Evolutionary conservation across 495 filamentous ascomycete genomes (phyloP).

Genomic region (Penicillium odoratum): DNA sequence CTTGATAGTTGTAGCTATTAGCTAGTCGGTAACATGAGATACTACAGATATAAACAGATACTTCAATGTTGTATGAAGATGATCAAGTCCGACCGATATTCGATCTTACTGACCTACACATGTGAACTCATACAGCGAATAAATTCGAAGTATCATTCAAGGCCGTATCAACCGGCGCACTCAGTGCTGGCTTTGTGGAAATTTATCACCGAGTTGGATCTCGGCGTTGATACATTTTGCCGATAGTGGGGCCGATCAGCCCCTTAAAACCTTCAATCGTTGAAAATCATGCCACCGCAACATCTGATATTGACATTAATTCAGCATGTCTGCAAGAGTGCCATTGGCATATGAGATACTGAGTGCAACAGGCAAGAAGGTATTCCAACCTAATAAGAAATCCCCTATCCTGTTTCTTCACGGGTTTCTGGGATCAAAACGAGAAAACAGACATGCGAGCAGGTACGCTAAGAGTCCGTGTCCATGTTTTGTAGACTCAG

Average conservation of each 20-base stretch:
- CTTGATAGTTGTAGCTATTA: too few relatives aligned
- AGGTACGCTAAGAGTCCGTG: constrained; percentile 52
- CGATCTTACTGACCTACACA: too few relatives aligned
- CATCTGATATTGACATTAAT: too few relatives aligned
- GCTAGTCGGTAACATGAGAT: too few relatives aligned
- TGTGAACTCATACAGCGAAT: too few relatives aligned
- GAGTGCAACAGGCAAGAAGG: background rate
- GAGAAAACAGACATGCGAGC: constrained; percentile 85
- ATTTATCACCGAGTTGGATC: background rate
- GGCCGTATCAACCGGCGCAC: too few relatives aligned
- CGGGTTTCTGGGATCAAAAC: constrained; percentile 35
- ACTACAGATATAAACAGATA: too few relatives aligned
- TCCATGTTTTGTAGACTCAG: constrained; percentile 46
- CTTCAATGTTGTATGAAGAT: too few relatives aligned
- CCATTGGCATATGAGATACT: constrained; percentile 13
- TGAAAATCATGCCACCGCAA: background rate
- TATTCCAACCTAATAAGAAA: background rate
- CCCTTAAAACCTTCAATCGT: background rate
- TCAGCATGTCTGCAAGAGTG: constrained; percentile 4
- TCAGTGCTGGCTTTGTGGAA: too few relatives aligned
- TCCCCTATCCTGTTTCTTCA: constrained; percentile 20
- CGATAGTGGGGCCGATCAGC: background rate
- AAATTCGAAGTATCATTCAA: too few relatives aligned
- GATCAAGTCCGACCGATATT: too few relatives aligned
- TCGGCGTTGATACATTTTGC: background rate